Conservation (phyloP, 768 basidiomycete genomes). For the Kwoniella europaea region DNA sequence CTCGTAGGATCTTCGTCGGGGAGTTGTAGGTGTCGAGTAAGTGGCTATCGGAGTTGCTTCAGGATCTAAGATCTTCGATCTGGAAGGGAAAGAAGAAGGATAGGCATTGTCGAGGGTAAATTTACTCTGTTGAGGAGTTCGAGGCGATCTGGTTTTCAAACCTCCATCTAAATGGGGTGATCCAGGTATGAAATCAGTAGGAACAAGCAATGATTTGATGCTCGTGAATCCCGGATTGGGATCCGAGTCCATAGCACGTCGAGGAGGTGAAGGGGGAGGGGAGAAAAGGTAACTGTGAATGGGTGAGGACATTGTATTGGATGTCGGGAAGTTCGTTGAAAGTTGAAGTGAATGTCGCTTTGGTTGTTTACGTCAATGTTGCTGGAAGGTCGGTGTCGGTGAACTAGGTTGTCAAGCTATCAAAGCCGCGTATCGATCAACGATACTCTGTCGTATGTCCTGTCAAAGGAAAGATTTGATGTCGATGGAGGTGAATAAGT, state of each 20-base stretch:
- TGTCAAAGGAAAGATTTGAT: conserved; percentile 13
- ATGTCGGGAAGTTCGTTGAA: neutral
- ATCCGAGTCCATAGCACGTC: conserved; percentile 1
- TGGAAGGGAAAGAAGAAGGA: conserved; percentile 24
- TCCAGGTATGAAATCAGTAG: conserved; percentile 30
- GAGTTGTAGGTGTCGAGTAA: conserved; percentile 22
- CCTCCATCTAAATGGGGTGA: conserved; percentile 21
- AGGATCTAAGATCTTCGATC: conserved; percentile 2
- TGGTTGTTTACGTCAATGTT: neutral
- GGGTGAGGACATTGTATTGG: conserved; percentile 44
- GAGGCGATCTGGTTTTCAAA: conserved; percentile 36
- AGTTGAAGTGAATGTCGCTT: neutral
- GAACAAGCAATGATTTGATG: conserved; percentile 29
- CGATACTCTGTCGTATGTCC: conserved; percentile 20
- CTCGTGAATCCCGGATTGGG: conserved; percentile 30
- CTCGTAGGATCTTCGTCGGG: conserved; percentile 17
- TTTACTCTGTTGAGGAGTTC: conserved; percentile 37
- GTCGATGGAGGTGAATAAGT: neutral
- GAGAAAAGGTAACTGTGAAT: conserved; percentile 52
- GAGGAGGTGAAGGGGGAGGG: conserved; percentile 41
- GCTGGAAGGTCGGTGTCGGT: neutral
- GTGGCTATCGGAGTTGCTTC: conserved; percentile 23
- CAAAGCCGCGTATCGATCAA: conserved; percentile 26
- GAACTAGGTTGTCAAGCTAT: conserved; percentile 6
- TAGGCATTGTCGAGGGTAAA: conserved; percentile 34